These are phyloP conservation scores for Prunus dulcis DNA, from an alignment of 306 rosid genomes.

Conservation along the genomic window DNA sequence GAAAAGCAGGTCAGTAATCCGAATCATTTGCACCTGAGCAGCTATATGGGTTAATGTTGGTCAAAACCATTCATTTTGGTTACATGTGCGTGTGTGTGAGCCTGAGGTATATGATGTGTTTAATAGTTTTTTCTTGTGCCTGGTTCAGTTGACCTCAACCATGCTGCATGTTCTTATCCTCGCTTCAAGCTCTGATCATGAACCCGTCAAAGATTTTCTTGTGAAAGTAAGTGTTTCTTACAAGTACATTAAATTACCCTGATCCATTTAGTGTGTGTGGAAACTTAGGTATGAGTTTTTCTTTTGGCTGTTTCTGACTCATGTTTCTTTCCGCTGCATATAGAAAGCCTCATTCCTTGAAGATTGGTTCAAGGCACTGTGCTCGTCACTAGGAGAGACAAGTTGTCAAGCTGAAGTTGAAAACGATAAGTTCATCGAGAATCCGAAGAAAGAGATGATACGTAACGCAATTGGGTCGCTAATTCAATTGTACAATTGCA, in stretches of 20 bases:
- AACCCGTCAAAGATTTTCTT: conserved; percentile 64
- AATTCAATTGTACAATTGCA: conserved; percentile 52
- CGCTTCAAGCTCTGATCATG: conserved; percentile 53
- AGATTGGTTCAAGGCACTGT: conserved; percentile 69
- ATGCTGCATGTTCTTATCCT: conserved; percentile 79
- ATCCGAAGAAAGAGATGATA: conserved; percentile 64
- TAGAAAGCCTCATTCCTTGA: conserved; percentile 76
- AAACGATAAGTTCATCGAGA: conserved; percentile 30
- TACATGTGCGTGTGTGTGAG: not conserved
- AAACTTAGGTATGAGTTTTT: not conserved
- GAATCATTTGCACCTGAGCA: conserved; percentile 9
- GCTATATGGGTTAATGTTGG: conserved; percentile 11
- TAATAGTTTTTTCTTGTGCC: conserved; percentile 2
- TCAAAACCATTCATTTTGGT: not conserved
- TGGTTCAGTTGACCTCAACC: conserved; percentile 75
- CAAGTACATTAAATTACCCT: not conserved
- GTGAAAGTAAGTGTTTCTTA: conserved; percentile 54
- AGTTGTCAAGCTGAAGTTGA: conserved; percentile 36
- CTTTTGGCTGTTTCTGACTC: not conserved
- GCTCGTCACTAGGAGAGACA: conserved; percentile 43
- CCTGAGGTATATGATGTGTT: not conserved
- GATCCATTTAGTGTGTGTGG: not conserved
- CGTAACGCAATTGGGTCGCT: conserved; percentile 60
- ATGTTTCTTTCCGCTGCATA: not conserved
- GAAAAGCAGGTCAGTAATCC: conserved; percentile 78